phyloP scores from a whole-genome alignment of 495 filamentous ascomycete species.

The Podospora anserina region DNA sequence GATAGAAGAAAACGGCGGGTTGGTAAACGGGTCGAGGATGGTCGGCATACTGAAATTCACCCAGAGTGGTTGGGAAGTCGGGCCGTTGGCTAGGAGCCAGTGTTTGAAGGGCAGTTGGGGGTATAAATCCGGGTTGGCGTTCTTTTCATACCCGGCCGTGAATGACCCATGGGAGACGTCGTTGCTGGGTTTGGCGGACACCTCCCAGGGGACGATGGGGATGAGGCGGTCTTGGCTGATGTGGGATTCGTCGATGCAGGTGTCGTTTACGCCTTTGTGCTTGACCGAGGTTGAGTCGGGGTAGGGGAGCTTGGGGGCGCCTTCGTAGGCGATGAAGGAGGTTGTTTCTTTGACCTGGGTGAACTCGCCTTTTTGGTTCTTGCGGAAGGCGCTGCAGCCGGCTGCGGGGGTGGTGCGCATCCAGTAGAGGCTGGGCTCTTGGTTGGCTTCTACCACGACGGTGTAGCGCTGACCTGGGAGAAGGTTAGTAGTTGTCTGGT shows the following conservation, averaged over 20 bases:
- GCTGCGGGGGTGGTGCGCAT: constrained; percentile 17
- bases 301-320: background rate
- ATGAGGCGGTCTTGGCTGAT: background rate
- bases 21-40: constrained; percentile 9
- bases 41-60: constrained; percentile 15
- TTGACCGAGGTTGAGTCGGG: constrained; percentile 5
- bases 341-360: constrained; percentile 26
- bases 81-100: constrained; percentile 4
- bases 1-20: background rate
- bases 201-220: constrained; percentile 14
- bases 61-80: constrained; percentile 11
- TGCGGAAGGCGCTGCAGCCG: constrained; percentile 12
- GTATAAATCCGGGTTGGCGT: background rate
- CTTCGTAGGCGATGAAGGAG: constrained; percentile 10
- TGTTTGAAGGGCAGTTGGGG: constrained; percentile 3
- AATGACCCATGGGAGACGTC: constrained; percentile 9
- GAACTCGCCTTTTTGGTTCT: constrained; percentile 5
- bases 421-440: constrained; percentile 10
- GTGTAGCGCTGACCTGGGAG: constrained; percentile 55
- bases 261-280: constrained; percentile 3
- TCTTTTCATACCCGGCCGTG: constrained; percentile 4
- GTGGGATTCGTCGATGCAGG: constrained; percentile 14
- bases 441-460: constrained; percentile 57
- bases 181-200: constrained; percentile 12
- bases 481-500: background rate